Evolutionary conservation across 148 eudicot species (phyloP), one percentile per base, ranked within the genome.

Genomic region (Tetragonia tetragonoides): DNA sequence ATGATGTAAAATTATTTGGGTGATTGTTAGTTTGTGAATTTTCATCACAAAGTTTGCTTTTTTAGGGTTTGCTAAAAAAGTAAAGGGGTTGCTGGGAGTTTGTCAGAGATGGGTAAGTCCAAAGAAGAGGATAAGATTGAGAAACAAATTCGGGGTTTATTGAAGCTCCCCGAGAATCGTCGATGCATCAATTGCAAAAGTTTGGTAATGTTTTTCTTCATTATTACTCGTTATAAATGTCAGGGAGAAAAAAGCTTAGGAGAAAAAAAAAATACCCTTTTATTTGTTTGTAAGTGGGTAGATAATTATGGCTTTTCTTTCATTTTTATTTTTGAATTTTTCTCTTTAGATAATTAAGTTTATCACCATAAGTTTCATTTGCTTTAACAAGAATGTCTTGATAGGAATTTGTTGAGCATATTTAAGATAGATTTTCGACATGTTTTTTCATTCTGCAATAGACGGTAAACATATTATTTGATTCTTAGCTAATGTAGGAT

Each of bases 151-250:
- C 91, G 93, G 42, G 86, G 85, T 61, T 87, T 92, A 28, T 81
- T 91, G 79, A 94, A 88, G 86, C 88, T 87, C 46, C 85, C 89
- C 0, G 90, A 85, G 81, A 94, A 94, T 80, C 83, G 87, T 70
- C 82, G 94, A 78, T 94, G 98, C 82, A 92, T 94, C 78, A 94
- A 94, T 83, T 94, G 98, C 85, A 90, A 86, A 77, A 81, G 84
- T 77, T 86, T 94, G 97, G 98, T 93, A 89, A 75, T 82, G 72
- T 40, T 10, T 70, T 42, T 18, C 24, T 66, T 39, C 5, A 12
- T 21, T 74, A 53, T 72, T 65, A 1, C 34, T 28, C 34, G 34
- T 28, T 28, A 34, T 64, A 2, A 76, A 47, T 40, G 10, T 16
- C 7, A 17, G n/a, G 56, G 37, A 44, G 18, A 66, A 8, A 39